Conservation (phyloP, 169 alveolate species). For the Besnoitia besnoiti region DNA sequence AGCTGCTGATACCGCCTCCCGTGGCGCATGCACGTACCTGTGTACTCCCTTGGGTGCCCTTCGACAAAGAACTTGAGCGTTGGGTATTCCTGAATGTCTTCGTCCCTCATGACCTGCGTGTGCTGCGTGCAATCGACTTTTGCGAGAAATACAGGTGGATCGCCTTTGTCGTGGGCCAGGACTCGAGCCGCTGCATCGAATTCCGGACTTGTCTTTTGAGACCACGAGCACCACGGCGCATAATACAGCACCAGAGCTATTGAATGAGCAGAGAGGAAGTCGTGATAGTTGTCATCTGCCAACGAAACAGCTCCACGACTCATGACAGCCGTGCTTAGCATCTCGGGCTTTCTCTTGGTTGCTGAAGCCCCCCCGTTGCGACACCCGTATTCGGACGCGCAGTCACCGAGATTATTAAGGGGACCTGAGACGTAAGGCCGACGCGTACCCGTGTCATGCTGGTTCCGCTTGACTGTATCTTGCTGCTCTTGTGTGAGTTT, state of each 20-base stretch:
- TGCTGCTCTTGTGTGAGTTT: background rate
- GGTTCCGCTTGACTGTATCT: background rate
- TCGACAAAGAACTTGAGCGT: slow-evolving; percentile 76
- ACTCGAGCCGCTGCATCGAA: slow-evolving; percentile 73
- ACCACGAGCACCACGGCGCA: slow-evolving; percentile 69
- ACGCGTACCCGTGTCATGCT: background rate
- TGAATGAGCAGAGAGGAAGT: background rate
- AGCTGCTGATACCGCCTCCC: background rate
- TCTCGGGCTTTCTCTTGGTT: slow-evolving; percentile 3
- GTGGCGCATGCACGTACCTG: slow-evolving; percentile 59
- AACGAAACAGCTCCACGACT: slow-evolving; percentile 55
- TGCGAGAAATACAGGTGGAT: slow-evolving; percentile 32
- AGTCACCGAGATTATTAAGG: background rate
- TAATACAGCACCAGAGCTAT: slow-evolving; percentile 41
- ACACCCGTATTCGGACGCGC: slow-evolving; percentile 3
- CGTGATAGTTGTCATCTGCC: slow-evolving; percentile 11
- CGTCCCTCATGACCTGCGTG: slow-evolving; percentile 61
- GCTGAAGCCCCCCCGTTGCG: background rate
- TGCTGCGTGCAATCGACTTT: slow-evolving; percentile 64
- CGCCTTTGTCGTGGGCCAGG: background rate
- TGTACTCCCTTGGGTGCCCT: slow-evolving; percentile 72
- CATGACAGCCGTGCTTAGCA: slow-evolving; percentile 36
- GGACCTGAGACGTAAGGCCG: background rate
- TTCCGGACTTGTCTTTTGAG: slow-evolving; percentile 50
- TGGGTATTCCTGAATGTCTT: slow-evolving; percentile 79